Evolutionary conservation across 2,329 filamentous ascomycete genomes (phyloP).

Genomic region (Dactylellina haptotyla): DNA sequence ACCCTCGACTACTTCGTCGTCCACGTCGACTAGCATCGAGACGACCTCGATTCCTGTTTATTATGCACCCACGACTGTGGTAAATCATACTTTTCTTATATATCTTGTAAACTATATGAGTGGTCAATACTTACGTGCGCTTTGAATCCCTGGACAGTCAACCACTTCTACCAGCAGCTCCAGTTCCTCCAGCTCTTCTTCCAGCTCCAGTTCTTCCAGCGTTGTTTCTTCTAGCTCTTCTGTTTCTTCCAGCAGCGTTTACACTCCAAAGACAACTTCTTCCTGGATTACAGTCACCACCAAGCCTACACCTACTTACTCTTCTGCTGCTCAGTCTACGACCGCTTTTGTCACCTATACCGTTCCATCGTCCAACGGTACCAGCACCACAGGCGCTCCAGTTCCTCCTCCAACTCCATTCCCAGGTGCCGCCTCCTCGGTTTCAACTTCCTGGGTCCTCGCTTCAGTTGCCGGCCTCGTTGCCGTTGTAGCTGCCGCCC

Average conservation of each 20-base stretch:
- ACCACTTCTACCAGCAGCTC: constrained; percentile 37
- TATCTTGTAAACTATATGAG: constrained; percentile 25
- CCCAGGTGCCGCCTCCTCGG: constrained; percentile 44
- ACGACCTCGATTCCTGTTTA: constrained; percentile 52
- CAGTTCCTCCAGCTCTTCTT: constrained; percentile 8
- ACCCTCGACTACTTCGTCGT: constrained; percentile 24
- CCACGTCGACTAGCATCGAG: constrained; percentile 20
- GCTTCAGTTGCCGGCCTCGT: constrained; percentile 42
- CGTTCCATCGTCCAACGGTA: constrained; percentile 14
- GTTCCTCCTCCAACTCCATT: constrained; percentile 41
- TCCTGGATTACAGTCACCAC: constrained; percentile 48
- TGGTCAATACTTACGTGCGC: constrained; percentile 41
- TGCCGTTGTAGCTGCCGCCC: constrained; percentile 35
- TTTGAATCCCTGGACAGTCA: constrained; percentile 38
- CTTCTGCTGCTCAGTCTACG: constrained; percentile 38
- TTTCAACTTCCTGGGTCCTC: constrained; percentile 49
- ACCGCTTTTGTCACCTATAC: constrained; percentile 17
- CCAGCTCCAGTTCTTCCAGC: constrained; percentile 12
- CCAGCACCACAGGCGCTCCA: constrained; percentile 9
- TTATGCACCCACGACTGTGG: constrained; percentile 41
- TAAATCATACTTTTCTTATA: constrained; percentile 30
- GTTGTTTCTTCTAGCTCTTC: constrained; percentile 15
- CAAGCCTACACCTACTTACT: constrained; percentile 43
- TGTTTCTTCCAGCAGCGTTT: constrained; percentile 32
- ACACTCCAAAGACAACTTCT: constrained; percentile 24